A percentile compares a stretch with the other conserved stretches of the same genome.
phyloP scores from a whole-genome alignment of 805 yeast genomes.

The Nakazawaea wickerhamii region DNA sequence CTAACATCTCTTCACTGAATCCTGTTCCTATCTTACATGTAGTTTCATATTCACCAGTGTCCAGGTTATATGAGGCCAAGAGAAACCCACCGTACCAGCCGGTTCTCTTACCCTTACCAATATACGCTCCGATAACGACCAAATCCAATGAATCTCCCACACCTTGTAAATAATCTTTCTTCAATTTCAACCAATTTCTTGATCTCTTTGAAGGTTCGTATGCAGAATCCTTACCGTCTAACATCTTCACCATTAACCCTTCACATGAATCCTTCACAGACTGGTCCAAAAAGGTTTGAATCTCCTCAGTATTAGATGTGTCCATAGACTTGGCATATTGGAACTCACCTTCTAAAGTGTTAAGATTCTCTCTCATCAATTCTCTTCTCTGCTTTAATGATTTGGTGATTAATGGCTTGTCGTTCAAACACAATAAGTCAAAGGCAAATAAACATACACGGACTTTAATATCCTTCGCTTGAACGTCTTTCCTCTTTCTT shows the following conservation, averaged over 20 bases:
- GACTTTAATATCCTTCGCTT: constrained; percentile 80
- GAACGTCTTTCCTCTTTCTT: constrained; percentile 89
- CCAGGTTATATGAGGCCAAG: constrained; percentile 84
- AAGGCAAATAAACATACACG: constrained; percentile 90
- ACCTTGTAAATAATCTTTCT: constrained; percentile 92
- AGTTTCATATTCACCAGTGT: constrained; percentile 89
- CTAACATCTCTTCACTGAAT: constrained; percentile 79
- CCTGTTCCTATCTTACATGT: constrained; percentile 98
- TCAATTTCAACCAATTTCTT: constrained; percentile 90
- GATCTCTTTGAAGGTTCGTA: constrained; percentile 96
- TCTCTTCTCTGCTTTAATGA: constrained; percentile 69
- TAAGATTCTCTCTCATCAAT: constrained; percentile 50
- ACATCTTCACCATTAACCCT: constrained; percentile 91
- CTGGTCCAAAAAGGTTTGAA: constrained; percentile 81
- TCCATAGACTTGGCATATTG: constrained; percentile 73
- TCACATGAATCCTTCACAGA: constrained; percentile 89
- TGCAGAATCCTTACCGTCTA: constrained; percentile 72
- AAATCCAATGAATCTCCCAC: constrained; percentile 94
- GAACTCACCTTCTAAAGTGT: constrained; percentile 68
- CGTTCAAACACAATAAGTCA: constrained; percentile 75
- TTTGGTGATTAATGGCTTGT: constrained; percentile 59
- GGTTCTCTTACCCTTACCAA: constrained; percentile 91
- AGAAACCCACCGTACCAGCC: constrained; percentile 94
- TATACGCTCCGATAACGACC: constrained; percentile 90
- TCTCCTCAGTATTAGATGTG: constrained; percentile 64